Percentiles rank a stretch among this genome's conserved stretches.
phyloP scores from a whole-genome alignment of 768 basidiomycete species.

The Boletus patriciae region DNA sequence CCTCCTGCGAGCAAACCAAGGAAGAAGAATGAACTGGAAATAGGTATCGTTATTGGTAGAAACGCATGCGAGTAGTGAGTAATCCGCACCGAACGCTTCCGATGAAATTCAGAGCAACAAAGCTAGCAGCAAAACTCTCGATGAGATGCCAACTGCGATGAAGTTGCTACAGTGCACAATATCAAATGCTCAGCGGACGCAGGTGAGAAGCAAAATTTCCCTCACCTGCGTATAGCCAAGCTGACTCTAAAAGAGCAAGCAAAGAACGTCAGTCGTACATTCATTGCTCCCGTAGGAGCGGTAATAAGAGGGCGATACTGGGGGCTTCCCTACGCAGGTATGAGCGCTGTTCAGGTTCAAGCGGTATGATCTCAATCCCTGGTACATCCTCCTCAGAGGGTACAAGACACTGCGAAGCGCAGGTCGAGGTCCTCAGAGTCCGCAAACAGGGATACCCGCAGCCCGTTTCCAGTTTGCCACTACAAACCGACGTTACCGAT shows the following conservation, averaged over 20 bases:
- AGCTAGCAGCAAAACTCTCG: slow-evolving; percentile 87
- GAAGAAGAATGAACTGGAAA: slow-evolving; percentile 67
- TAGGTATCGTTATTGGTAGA: background rate
- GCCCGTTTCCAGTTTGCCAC: slow-evolving; percentile 71
- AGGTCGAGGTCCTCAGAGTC: slow-evolving; percentile 20
- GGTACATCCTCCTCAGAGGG: slow-evolving; percentile 33
- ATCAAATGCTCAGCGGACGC: background rate
- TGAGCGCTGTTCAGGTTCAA: slow-evolving; percentile 97
- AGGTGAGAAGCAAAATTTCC: background rate
- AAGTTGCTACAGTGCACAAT: slow-evolving; percentile 55
- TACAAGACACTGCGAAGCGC: slow-evolving; percentile 9
- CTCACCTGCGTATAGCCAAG: slow-evolving; percentile 80
- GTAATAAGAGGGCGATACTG: slow-evolving; percentile 56
- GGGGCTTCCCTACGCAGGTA: slow-evolving; percentile 98
- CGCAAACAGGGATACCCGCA: slow-evolving; percentile 81
- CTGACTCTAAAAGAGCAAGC: slow-evolving; percentile 49
- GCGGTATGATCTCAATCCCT: slow-evolving; percentile 96
- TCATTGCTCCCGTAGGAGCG: slow-evolving; percentile 41
- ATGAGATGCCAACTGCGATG: slow-evolving; percentile 83
- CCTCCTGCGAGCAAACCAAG: slow-evolving; percentile 83
- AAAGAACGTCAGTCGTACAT: slow-evolving; percentile 49
- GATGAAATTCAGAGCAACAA: slow-evolving; percentile 88
- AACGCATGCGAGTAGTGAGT: background rate
- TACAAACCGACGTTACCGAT: slow-evolving; percentile 74
- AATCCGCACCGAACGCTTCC: slow-evolving; percentile 70